A percentile compares a stretch with the other conserved stretches of the same genome.
Evolutionary conservation across 345 rosid species (phyloP).

Genomic region (Eucalyptus albens): DNA sequence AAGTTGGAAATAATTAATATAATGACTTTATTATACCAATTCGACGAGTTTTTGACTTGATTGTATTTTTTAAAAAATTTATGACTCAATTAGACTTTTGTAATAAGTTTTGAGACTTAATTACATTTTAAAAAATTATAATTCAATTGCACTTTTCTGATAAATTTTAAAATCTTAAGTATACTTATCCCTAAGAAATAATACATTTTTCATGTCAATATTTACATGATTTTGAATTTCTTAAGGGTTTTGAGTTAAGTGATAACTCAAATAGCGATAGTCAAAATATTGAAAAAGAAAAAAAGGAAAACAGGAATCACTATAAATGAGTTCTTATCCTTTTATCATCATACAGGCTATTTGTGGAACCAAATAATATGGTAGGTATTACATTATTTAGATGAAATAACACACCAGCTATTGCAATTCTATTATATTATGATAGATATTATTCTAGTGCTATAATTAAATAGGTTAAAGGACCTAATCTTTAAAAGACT

Average conservation of each 20-base stretch:
- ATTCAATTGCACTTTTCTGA: accelerated
- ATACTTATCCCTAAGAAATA: not conserved
- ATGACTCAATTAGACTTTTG: too few species aligned
- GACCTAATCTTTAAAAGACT: too few species aligned
- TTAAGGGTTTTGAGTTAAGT: not conserved
- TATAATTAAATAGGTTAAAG: too few species aligned
- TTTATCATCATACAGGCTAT: not conserved
- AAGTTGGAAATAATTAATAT: accelerated
- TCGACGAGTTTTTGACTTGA: too few species aligned
- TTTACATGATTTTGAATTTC: not conserved
- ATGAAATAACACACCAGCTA: not conserved
- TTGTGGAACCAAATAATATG: not conserved
- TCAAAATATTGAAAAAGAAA: not conserved
- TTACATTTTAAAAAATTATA: too few species aligned
- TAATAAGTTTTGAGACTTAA: accelerated
- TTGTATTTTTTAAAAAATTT: not conserved
- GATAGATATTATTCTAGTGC: not conserved
- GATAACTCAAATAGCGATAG: not conserved
- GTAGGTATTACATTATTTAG: not conserved
- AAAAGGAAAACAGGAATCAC: not conserved
- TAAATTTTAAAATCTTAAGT: too few species aligned
- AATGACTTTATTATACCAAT: too few species aligned
- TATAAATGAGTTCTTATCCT: not conserved
- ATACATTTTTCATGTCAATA: not conserved
- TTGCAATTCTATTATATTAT: not conserved